Percentiles rank a stretch among this genome's conserved stretches.
Conservation (phyloP, 2,329 filamentous ascomycete genomes). For the Diatrype stigma region DNA sequence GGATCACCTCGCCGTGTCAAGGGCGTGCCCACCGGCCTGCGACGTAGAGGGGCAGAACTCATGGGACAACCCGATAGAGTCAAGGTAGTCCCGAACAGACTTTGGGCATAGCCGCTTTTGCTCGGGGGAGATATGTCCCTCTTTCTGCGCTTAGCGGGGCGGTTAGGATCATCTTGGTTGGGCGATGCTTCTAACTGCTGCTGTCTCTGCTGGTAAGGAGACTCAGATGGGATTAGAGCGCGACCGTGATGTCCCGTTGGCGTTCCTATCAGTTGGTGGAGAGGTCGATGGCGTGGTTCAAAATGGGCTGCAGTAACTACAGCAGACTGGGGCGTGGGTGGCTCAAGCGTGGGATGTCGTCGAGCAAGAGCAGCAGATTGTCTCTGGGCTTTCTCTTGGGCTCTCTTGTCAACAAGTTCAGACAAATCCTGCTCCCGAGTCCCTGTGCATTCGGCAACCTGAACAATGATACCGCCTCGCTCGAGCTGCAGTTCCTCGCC, state of each 20-base stretch:
- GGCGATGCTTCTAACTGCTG: slow-evolving; percentile 30
- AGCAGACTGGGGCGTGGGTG: slow-evolving; percentile 20
- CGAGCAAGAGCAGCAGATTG: slow-evolving; percentile 42
- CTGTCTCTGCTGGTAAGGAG: slow-evolving; percentile 59
- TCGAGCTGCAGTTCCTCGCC: slow-evolving; percentile 82
- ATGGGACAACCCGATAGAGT: slow-evolving; percentile 36
- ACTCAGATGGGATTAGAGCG: slow-evolving; percentile 51
- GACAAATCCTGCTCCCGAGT: slow-evolving; percentile 73
- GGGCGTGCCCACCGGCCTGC: slow-evolving; percentile 9
- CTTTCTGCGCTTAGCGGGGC: slow-evolving; percentile 38
- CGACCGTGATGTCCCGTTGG: slow-evolving; percentile 61
- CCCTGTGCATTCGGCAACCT: slow-evolving; percentile 74
- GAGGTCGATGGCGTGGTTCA: slow-evolving; percentile 37
- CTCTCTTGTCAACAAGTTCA: slow-evolving; percentile 66
- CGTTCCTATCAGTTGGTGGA: slow-evolving; percentile 61
- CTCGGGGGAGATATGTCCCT: slow-evolving; percentile 34
- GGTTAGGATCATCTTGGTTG: slow-evolving; percentile 17
- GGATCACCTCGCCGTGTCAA: slow-evolving; percentile 6
- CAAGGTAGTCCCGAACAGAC: slow-evolving; percentile 45
- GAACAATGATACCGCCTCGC: slow-evolving; percentile 68
- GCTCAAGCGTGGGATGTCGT: slow-evolving; percentile 17
- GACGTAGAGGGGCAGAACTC: slow-evolving; percentile 27
- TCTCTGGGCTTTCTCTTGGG: slow-evolving; percentile 50
- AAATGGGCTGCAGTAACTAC: slow-evolving; percentile 25
- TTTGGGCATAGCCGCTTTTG: slow-evolving; percentile 47